Percentiles rank a stretch among this genome's conserved stretches.
phyloP scores from a whole-genome alignment of 352 stramenopile species.

The Globisporangium uncinulatum region DNA sequence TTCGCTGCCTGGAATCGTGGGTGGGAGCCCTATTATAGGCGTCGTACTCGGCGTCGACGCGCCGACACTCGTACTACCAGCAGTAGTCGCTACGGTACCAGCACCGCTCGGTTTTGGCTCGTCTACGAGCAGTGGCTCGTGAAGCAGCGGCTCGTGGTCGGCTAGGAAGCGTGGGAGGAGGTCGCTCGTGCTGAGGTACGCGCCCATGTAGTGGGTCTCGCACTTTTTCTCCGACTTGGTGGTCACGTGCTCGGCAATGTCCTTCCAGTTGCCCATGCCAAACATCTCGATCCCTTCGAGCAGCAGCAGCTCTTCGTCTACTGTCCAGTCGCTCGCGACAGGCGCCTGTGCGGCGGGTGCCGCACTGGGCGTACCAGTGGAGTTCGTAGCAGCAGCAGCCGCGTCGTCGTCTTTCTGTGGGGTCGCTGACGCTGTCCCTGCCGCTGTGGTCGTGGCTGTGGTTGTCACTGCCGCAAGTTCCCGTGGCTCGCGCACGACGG shows the following conservation, averaged over 20 bases:
- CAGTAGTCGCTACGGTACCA: constrained; percentile 13
- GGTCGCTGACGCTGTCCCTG: constrained; percentile 8
- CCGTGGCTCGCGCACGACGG: constrained; percentile 50
- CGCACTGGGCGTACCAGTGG: background rate
- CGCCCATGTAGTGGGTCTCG: constrained; percentile 82
- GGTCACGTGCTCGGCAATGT: constrained; percentile 84
- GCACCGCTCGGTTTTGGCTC: constrained; percentile 21
- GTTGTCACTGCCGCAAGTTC: background rate
- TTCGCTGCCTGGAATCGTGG: constrained; percentile 21
- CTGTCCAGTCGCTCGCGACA: constrained; percentile 77
- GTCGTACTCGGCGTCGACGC: background rate
- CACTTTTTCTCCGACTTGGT: constrained; percentile 88
- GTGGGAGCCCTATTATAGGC: constrained; percentile 13
- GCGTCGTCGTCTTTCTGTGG: constrained; percentile 16
- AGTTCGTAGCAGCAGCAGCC: constrained; percentile 4
- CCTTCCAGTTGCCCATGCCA: constrained; percentile 96
- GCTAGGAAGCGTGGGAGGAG: constrained; percentile 61
- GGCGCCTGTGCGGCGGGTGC: background rate
- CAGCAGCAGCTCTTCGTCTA: constrained; percentile 94
- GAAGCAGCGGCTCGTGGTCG: constrained; percentile 25
- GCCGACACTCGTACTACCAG: background rate
- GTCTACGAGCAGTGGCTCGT: background rate
- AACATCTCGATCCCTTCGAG: constrained; percentile 95
- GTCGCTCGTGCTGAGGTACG: constrained; percentile 63
- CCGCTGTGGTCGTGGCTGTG: constrained; percentile 5